Evolutionary conservation across 495 filamentous ascomycete genomes (phyloP).

Genomic region (Hypoxylon cercidicola): DNA sequence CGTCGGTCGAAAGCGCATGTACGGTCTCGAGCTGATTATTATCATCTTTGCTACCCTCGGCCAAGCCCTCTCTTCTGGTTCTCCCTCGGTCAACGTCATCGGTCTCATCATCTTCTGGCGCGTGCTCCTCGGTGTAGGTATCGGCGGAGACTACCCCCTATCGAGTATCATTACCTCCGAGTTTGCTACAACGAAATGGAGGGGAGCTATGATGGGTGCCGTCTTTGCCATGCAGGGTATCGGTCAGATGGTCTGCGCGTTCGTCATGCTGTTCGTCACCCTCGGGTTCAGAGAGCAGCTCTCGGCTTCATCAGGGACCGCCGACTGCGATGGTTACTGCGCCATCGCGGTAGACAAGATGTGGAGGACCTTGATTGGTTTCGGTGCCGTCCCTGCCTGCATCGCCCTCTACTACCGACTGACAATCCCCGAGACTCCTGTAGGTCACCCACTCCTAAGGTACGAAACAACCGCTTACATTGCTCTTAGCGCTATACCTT

Average conservation of each 20-base stretch:
- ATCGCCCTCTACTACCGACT: conserved; percentile 83
- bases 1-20: conserved; percentile 84
- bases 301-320: conserved; percentile 55
- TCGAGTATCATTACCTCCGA: conserved; percentile 86
- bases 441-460: conserved; percentile 64
- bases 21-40: conserved; percentile 86
- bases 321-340: conserved; percentile 71
- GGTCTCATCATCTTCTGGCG: conserved; percentile 91
- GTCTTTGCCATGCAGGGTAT: conserved; percentile 89
- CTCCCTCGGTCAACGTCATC: conserved; percentile 74
- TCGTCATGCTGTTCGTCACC: conserved; percentile 76
- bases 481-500: conserved; percentile 75
- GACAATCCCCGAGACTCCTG: conserved; percentile 83
- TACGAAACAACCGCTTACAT: conserved; percentile 53
- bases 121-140: conserved; percentile 84
- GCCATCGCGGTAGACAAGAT: conserved; percentile 81
- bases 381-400: conserved; percentile 80
- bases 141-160: conserved; percentile 88
- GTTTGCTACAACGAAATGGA: conserved; percentile 51
- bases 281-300: conserved; percentile 79
- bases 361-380: conserved; percentile 82
- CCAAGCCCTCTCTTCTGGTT: conserved; percentile 74
- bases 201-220: conserved; percentile 67
- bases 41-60: conserved; percentile 88
- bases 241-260: conserved; percentile 76